A percentile compares a stretch with the other conserved stretches of the same genome.
These are phyloP conservation scores for Brassica juncea DNA, from an alignment of 345 rosid genomes.

Conservation along the genomic window DNA sequence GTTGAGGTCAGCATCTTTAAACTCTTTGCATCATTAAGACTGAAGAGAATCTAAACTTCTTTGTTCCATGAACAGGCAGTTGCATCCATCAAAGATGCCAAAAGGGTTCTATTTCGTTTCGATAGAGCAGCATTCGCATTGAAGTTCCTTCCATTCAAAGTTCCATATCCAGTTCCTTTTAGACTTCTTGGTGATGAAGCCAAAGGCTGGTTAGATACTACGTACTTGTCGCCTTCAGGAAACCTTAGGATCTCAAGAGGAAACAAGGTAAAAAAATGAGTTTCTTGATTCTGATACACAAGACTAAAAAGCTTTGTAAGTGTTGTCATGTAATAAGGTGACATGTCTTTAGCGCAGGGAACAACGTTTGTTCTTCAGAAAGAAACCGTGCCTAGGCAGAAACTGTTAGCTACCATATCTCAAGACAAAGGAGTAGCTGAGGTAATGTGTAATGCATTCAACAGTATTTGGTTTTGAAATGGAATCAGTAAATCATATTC, in stretches of 20 bases:
- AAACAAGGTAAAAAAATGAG: slow-evolving; percentile 67
- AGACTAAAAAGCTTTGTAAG: neutral
- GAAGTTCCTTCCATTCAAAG: slow-evolving; percentile 84
- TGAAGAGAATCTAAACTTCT: neutral
- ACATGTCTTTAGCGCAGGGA: slow-evolving; percentile 80
- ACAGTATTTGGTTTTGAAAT: neutral
- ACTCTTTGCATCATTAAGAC: slow-evolving; percentile 10
- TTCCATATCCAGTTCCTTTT: slow-evolving; percentile 97
- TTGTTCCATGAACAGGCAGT: slow-evolving; percentile 57
- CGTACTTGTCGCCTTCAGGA: slow-evolving; percentile 82
- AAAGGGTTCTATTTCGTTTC: slow-evolving; percentile 67
- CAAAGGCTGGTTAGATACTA: slow-evolving; percentile 89
- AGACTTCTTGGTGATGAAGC: slow-evolving; percentile 97
- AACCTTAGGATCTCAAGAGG: slow-evolving; percentile 91
- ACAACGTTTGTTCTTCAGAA: slow-evolving; percentile 95
- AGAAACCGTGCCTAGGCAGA: slow-evolving; percentile 80
- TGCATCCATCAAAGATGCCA: slow-evolving; percentile 65
- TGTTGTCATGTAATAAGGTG: neutral
- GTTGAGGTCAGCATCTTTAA: slow-evolving; percentile 55
- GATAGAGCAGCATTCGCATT: slow-evolving; percentile 81
- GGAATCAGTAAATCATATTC: slow-evolving; percentile 7
- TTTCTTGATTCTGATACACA: slow-evolving; percentile 15
- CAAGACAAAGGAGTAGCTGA: slow-evolving; percentile 53
- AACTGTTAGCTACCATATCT: slow-evolving; percentile 66
- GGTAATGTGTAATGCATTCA: slow-evolving; percentile 46